A percentile compares a stretch with the other conserved stretches of the same genome.
phyloP scores from a whole-genome alignment of 139 green algal genomes.

The Coccomyxa sp. region DNA sequence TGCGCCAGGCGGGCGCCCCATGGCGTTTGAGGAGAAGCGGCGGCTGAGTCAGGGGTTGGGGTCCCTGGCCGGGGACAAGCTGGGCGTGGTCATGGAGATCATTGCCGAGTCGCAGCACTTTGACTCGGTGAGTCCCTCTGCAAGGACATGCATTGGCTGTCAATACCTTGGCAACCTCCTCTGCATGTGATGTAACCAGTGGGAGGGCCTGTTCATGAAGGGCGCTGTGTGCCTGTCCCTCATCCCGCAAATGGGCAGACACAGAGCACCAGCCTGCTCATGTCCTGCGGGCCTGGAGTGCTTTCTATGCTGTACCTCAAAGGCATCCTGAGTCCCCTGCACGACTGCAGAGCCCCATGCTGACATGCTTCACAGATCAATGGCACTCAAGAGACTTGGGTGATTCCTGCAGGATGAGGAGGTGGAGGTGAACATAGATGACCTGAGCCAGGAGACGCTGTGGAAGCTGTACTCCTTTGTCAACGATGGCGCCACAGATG shows the following conservation, averaged over 20 bases:
- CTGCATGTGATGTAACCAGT: not conserved
- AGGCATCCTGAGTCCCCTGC: not conserved
- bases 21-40: constrained; percentile 68
- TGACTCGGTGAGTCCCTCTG: not conserved
- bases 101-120: constrained; percentile 29
- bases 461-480: constrained; percentile 52
- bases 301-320: not conserved
- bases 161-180: too few relatives aligned
- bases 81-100: constrained; percentile 52
- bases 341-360: not conserved
- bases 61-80: constrained; percentile 34
- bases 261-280: not conserved
- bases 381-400: constrained; percentile 52
- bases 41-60: constrained; percentile 35
- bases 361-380: constrained; percentile 4
- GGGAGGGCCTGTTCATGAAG: too few relatives aligned
- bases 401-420: not conserved
- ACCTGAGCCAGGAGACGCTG: constrained; percentile 42
- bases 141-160: not conserved
- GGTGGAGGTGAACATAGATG: constrained; percentile 62
- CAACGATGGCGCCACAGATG: constrained; percentile 13
- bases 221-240: too few relatives aligned
- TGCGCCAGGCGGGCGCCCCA: constrained; percentile 25
- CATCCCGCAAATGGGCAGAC: too few relatives aligned
- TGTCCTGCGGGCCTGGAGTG: too few relatives aligned